Percentiles rank a stretch among this genome's conserved stretches.
These are phyloP conservation scores for Trichoderma arundinaceum DNA, from an alignment of 2,329 filamentous ascomycete species.

Conservation along the genomic window DNA sequence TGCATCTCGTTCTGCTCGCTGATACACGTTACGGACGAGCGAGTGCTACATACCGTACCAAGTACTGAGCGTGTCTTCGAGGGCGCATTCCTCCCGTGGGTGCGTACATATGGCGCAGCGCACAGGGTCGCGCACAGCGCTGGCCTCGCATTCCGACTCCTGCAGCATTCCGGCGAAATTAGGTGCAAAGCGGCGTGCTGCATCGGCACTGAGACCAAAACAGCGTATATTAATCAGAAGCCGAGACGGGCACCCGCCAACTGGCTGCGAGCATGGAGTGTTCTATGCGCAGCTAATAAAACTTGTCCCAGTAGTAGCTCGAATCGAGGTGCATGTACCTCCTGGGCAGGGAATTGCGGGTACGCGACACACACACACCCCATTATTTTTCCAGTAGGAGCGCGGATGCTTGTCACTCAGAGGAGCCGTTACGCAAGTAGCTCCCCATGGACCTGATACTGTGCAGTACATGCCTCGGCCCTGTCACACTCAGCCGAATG, in stretches of 20 bases:
- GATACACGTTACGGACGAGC: background rate
- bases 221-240: background rate
- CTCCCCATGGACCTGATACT: slow-evolving; percentile 1
- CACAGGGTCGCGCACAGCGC: slow-evolving; percentile 1
- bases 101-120: slow-evolving; percentile 8
- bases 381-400: slow-evolving; percentile 9
- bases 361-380: background rate
- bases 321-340: slow-evolving; percentile 3
- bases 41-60: background rate
- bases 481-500: slow-evolving; percentile 16
- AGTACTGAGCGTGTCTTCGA: background rate
- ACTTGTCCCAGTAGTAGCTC: slow-evolving; percentile 1
- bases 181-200: background rate
- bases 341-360: slow-evolving; percentile 1
- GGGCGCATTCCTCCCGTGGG: slow-evolving; percentile 7
- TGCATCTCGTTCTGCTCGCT: background rate
- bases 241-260: background rate
- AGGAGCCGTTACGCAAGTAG: slow-evolving; percentile 4
- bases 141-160: slow-evolving; percentile 8
- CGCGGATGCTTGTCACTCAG: slow-evolving; percentile 16
- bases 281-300: background rate
- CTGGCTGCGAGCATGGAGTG: background rate
- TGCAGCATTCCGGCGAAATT: slow-evolving; percentile 26
- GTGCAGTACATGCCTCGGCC: slow-evolving; percentile 23
- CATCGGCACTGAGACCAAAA: background rate